Conservation (phyloP, 495 filamentous ascomycete genomes). For the Acidiella bohemica region DNA sequence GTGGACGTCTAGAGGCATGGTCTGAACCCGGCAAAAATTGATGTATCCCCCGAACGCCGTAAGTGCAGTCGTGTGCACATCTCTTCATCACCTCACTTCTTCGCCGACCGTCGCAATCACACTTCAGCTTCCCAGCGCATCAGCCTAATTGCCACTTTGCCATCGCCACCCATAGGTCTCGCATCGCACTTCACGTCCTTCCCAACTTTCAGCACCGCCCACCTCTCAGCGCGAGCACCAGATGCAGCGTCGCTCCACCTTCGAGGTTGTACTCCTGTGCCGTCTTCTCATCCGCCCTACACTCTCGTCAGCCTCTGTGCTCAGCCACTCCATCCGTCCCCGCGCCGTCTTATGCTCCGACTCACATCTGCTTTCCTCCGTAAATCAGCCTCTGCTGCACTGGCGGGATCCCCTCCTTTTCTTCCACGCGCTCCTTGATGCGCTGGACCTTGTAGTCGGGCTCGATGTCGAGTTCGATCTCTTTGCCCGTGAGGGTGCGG, state of each 20-base stretch:
- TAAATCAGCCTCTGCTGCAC: conserved; percentile 94
- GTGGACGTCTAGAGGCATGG: too few species aligned
- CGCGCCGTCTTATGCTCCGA: not conserved
- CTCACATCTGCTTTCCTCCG: conserved; percentile 94
- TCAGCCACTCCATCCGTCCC: not conserved
- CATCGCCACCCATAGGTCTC: not conserved
- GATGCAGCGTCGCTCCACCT: conserved; percentile 83
- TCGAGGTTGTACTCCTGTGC: conserved; percentile 77
- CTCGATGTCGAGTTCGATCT: conserved; percentile 97
- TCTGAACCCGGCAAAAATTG: too few species aligned
- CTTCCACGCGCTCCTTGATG: conserved; percentile 97
- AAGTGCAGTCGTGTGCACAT: not conserved
- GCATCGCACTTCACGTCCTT: too few species aligned
- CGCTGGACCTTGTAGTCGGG: conserved; percentile 63
- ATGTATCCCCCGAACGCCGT: too few species aligned
- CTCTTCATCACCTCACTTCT: not conserved
- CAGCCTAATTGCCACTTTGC: not conserved
- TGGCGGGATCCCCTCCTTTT: conserved; percentile 96
- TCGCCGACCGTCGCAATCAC: not conserved
- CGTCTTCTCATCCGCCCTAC: conserved; percentile 81
- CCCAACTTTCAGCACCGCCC: conserved; percentile 36
- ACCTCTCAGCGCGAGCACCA: conserved; percentile 85
- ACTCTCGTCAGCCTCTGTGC: not conserved
- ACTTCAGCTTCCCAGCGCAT: not conserved
- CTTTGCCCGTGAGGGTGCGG: conserved; percentile 92